Percentiles rank a stretch among this genome's conserved stretches.
Evolutionary conservation across 345 rosid genomes (phyloP).

Genomic region (Jatropha curcas): DNA sequence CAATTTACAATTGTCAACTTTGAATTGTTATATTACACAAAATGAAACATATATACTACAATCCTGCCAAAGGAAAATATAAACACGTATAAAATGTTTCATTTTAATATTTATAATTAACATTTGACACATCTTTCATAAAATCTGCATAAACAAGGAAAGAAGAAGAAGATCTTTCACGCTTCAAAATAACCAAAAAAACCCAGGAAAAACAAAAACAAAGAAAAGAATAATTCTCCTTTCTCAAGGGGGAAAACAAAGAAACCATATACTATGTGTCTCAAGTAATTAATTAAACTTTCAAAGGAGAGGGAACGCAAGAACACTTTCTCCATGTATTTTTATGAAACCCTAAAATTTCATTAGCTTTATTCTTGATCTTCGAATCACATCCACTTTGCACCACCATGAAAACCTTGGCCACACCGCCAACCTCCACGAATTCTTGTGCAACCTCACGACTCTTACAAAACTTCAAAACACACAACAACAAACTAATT

Average conservation of each 20-base stretch:
- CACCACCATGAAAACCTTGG: slow-evolving; percentile 63
- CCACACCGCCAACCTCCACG: slow-evolving; percentile 69
- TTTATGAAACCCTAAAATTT: slow-evolving; percentile 66
- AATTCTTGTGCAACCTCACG: slow-evolving; percentile 55
- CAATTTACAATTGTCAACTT: background rate
- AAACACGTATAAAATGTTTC: background rate
- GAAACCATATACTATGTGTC: background rate
- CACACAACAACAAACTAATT: slow-evolving; percentile 55
- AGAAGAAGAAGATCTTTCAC: background rate
- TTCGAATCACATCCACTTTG: slow-evolving; percentile 50
- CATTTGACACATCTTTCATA: background rate
- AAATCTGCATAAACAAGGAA: background rate
- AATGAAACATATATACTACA: too few species aligned
- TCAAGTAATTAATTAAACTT: background rate
- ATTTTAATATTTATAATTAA: background rate
- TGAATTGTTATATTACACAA: background rate
- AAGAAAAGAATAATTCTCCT: background rate
- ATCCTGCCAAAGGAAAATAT: background rate
- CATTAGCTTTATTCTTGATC: slow-evolving; percentile 59
- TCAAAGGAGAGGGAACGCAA: slow-evolving; percentile 27
- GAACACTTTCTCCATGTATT: slow-evolving; percentile 65
- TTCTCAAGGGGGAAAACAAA: too few species aligned
- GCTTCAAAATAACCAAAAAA: background rate
- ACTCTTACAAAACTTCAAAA: slow-evolving; percentile 63
- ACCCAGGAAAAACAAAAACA: background rate